phyloP scores from a whole-genome alignment of 352 stramenopile genomes.

The Globisporangium middletonii region DNA sequence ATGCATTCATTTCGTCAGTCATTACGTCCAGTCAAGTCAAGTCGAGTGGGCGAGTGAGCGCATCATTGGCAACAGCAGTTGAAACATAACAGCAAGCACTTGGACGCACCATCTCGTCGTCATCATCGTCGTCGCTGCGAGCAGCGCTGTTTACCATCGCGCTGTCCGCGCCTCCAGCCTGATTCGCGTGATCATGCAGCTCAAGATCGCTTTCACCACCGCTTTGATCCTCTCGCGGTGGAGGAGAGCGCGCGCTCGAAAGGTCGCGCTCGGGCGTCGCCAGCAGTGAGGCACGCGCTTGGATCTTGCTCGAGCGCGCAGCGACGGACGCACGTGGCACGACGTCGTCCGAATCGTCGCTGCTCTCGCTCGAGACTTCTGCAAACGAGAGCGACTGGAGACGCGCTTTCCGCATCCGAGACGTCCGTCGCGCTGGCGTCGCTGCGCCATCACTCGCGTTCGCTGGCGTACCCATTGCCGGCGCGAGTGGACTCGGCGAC shows the following conservation, averaged over 20 bases:
- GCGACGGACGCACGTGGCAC: slow-evolving; percentile 22
- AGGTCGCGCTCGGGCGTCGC: background rate
- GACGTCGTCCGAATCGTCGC: slow-evolving; percentile 35
- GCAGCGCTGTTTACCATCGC: background rate
- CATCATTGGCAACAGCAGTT: background rate
- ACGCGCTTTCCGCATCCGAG: slow-evolving; percentile 40
- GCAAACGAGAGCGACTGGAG: slow-evolving; percentile 38
- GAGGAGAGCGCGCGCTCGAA: too few species aligned
- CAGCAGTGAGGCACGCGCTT: too few species aligned
- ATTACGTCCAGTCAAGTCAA: too few species aligned
- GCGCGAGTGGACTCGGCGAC: background rate
- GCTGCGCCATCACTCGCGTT: background rate
- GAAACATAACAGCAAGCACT: too few species aligned
- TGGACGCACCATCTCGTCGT: slow-evolving; percentile 13
- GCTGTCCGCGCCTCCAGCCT: background rate
- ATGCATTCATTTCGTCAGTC: background rate
- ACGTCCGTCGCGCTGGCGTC: slow-evolving; percentile 38
- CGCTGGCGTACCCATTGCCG: background rate
- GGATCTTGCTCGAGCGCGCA: slow-evolving; percentile 19
- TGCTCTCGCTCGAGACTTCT: slow-evolving; percentile 44
- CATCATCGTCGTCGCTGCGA: slow-evolving; percentile 3
- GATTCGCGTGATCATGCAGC: too few species aligned
- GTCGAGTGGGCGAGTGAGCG: too few species aligned
- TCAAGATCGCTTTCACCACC: too few species aligned
- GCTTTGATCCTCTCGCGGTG: too few species aligned